phyloP scores from a whole-genome alignment of 345 rosid genomes.

The Aquilaria malaccensis region DNA sequence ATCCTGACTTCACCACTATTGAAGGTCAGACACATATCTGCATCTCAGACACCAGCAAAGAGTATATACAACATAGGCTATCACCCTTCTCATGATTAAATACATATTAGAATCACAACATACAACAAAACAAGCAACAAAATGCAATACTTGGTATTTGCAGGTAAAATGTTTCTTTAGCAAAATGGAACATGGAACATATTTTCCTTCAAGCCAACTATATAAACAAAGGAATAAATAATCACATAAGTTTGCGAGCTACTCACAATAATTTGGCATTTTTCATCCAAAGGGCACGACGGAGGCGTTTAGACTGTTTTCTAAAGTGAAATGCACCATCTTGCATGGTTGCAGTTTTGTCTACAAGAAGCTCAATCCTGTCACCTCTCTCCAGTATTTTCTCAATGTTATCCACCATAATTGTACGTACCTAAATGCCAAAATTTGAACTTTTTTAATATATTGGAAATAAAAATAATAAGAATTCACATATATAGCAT shows the following conservation, averaged over 20 bases:
- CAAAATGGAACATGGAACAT: too few relatives aligned
- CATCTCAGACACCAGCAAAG: too few relatives aligned
- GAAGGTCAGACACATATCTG: too few relatives aligned
- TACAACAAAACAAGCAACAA: too few relatives aligned
- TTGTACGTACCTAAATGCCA: conserved; percentile 61
- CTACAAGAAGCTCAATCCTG: conserved; percentile 91
- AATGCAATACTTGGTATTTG: too few relatives aligned
- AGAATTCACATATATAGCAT: conserved; percentile 2
- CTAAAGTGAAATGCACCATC: conserved; percentile 85
- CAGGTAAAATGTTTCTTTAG: too few relatives aligned
- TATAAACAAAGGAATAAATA: conserved; percentile 4
- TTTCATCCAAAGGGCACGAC: conserved; percentile 95
- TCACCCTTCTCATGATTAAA: too few relatives aligned
- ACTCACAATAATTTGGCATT: conserved; percentile 91
- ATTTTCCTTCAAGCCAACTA: too few relatives aligned
- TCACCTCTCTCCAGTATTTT: conserved; percentile 97
- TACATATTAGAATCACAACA: too few relatives aligned
- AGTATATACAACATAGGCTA: too few relatives aligned
- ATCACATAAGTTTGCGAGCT: conserved; percentile 1
- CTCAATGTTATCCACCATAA: conserved; percentile 96
- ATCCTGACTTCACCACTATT: too few relatives aligned
- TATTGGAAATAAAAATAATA: conserved; percentile 1
- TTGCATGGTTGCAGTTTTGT: conserved; percentile 95
- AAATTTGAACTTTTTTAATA: neutral
- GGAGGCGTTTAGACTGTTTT: conserved; percentile 93